These are phyloP conservation scores for Penicillium steckii DNA, from an alignment of 495 filamentous ascomycete species.

Conservation along the genomic window DNA sequence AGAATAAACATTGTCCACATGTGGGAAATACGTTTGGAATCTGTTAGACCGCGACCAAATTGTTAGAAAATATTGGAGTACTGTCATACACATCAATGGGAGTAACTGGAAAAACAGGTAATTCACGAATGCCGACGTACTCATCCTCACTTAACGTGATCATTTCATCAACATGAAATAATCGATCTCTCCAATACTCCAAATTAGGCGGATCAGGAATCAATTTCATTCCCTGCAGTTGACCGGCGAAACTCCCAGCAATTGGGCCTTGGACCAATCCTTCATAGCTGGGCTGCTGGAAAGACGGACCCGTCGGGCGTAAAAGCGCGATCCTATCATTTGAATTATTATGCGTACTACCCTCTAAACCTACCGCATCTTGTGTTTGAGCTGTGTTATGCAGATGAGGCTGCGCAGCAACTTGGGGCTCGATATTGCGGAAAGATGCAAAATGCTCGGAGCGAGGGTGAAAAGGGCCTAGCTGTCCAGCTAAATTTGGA, in stretches of 20 bases:
- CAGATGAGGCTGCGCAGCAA: slow-evolving; percentile 14
- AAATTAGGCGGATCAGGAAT: slow-evolving; percentile 69
- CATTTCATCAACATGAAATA: slow-evolving; percentile 75
- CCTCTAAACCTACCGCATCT: slow-evolving; percentile 10
- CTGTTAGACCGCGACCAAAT: slow-evolving; percentile 49
- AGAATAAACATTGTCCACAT: slow-evolving; percentile 90
- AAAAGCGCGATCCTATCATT: slow-evolving; percentile 15
- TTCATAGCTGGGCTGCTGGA: slow-evolving; percentile 13
- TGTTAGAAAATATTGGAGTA: not conserved
- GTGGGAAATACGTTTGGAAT: slow-evolving; percentile 85
- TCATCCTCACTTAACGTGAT: slow-evolving; percentile 77
- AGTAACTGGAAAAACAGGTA: not conserved
- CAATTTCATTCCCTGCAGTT: slow-evolving; percentile 58
- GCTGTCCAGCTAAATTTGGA: slow-evolving; percentile 6
- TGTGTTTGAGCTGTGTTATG: slow-evolving; percentile 16
- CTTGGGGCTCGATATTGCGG: slow-evolving; percentile 19
- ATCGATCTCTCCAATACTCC: slow-evolving; percentile 66
- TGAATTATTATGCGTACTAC: slow-evolving; percentile 7
- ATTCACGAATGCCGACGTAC: slow-evolving; percentile 44
- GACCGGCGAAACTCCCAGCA: slow-evolving; percentile 29
- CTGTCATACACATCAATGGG: not conserved
- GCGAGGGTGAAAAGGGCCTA: slow-evolving; percentile 21
- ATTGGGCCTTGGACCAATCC: slow-evolving; percentile 7
- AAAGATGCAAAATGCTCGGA: slow-evolving; percentile 18
- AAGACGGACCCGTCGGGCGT: slow-evolving; percentile 7